Conservation (phyloP, 1,284 basidiomycete species). For the Tausonia pullulans region DNA sequence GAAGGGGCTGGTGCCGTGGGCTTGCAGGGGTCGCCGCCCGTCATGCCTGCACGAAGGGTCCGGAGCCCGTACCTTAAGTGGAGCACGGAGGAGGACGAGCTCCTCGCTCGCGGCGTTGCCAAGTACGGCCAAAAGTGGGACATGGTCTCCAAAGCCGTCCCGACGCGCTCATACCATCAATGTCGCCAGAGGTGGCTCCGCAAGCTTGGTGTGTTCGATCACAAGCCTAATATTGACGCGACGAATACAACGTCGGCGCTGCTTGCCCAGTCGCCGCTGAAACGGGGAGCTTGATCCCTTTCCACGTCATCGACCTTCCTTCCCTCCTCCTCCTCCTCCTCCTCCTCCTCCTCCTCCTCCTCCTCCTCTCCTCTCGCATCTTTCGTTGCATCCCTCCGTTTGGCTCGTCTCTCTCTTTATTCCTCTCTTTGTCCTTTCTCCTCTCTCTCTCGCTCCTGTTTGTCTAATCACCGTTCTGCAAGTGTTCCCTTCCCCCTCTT, state of each 20-base stretch:
- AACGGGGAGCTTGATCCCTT: neutral
- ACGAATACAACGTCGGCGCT: neutral
- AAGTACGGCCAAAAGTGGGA: constrained; percentile 39
- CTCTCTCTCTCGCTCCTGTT: no score
- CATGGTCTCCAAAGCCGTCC: constrained; percentile 35
- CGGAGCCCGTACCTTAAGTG: constrained; percentile 37
- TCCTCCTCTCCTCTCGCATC: neutral
- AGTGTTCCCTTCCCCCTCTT: no score
- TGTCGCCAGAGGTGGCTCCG: constrained; percentile 37
- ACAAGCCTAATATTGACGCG: neutral
- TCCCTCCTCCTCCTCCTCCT: neutral
- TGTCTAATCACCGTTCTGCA: no score
- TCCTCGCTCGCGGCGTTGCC: constrained; percentile 35
- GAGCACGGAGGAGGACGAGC: constrained; percentile 36
- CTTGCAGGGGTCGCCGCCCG: neutral
- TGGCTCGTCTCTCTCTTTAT: neutral
- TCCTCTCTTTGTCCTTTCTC: no score
- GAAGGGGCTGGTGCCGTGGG: neutral
- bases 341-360: neutral
- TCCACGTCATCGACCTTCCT: neutral
- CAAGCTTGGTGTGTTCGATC: constrained; percentile 36
- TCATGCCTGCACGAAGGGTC: constrained; percentile 10
- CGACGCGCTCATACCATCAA: constrained; percentile 35
- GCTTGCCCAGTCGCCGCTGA: neutral
- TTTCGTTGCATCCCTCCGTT: neutral